Evolutionary conservation across 1,284 basidiomycete genomes (phyloP).

Genomic region (Nidula niveotomentosa): DNA sequence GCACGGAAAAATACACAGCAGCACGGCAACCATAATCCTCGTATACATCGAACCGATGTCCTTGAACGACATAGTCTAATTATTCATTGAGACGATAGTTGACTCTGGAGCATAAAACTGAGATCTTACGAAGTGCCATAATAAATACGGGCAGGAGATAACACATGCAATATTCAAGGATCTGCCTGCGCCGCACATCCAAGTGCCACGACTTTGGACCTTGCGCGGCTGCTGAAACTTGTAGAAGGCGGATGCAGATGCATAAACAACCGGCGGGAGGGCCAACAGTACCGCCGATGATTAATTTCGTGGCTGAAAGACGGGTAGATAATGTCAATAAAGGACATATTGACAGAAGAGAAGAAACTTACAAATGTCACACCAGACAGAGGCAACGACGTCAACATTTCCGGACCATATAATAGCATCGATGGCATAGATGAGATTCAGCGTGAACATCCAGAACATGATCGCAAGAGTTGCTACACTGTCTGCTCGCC

Average conservation of each 20-base stretch:
- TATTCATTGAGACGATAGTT: no score
- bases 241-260: conserved; percentile 46
- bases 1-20: neutral
- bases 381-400: conserved; percentile 41
- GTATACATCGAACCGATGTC: neutral
- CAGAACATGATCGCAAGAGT: conserved; percentile 42
- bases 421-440: conserved; percentile 37
- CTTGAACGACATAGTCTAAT: neutral
- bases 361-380: conserved; percentile 34
- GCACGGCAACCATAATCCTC: neutral
- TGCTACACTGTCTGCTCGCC: conserved; percentile 43
- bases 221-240: conserved; percentile 36
- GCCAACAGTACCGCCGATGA: conserved; percentile 42
- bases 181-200: neutral
- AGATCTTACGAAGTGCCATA: conserved; percentile 50
- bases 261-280: conserved; percentile 58
- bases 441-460: conserved; percentile 25
- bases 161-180: conserved; percentile 20
- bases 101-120: neutral
- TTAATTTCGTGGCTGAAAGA: conserved; percentile 27
- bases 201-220: conserved; percentile 32
- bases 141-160: conserved; percentile 44
- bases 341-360: conserved; percentile 33
- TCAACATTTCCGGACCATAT: conserved; percentile 39
- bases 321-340: conserved; percentile 7